These are phyloP conservation scores for Apiotrichum sp. DNA, from an alignment of 1,284 basidiomycete genomes.

Conservation along the genomic window DNA sequence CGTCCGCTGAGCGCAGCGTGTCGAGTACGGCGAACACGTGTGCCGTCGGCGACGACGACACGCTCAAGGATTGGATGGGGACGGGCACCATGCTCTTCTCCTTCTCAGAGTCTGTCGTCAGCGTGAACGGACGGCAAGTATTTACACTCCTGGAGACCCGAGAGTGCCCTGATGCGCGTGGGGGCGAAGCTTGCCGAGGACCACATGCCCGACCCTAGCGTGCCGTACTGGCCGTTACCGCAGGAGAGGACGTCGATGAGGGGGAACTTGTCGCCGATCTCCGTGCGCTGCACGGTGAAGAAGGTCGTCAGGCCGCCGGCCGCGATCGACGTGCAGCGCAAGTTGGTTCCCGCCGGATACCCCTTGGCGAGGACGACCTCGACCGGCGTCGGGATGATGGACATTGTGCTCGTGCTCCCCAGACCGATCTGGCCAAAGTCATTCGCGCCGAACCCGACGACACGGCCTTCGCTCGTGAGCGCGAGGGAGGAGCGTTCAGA, in stretches of 20 bases:
- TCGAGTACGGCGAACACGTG: conserved; percentile 73
- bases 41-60: conserved; percentile 65
- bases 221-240: conserved; percentile 75
- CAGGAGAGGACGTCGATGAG: conserved; percentile 69
- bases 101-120: conserved; percentile 59
- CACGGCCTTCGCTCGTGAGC: conserved; percentile 62
- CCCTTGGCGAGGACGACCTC: conserved; percentile 63
- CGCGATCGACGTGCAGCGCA: conserved; percentile 60
- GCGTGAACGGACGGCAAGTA: conserved; percentile 1
- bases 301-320: conserved; percentile 59
- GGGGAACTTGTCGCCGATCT: conserved; percentile 21
- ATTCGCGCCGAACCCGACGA: conserved; percentile 86
- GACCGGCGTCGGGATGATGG: conserved; percentile 73
- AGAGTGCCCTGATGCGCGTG: conserved; percentile 60
- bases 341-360: conserved; percentile 54
- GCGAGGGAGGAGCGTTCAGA: conserved; percentile 69
- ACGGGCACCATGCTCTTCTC: conserved; percentile 61
- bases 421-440: conserved; percentile 79
- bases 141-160: conserved; percentile 65
- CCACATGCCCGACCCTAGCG: conserved; percentile 74
- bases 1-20: conserved; percentile 53
- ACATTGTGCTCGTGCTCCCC: conserved; percentile 61
- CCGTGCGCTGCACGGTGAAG: conserved; percentile 63
- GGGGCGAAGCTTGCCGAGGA: conserved; percentile 68
- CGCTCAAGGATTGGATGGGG: conserved; percentile 56